A percentile compares a stretch with the other conserved stretches of the same genome.
phyloP scores from a whole-genome alignment of 2,329 filamentous ascomycete genomes.

The Penicillium sclerotigenum region DNA sequence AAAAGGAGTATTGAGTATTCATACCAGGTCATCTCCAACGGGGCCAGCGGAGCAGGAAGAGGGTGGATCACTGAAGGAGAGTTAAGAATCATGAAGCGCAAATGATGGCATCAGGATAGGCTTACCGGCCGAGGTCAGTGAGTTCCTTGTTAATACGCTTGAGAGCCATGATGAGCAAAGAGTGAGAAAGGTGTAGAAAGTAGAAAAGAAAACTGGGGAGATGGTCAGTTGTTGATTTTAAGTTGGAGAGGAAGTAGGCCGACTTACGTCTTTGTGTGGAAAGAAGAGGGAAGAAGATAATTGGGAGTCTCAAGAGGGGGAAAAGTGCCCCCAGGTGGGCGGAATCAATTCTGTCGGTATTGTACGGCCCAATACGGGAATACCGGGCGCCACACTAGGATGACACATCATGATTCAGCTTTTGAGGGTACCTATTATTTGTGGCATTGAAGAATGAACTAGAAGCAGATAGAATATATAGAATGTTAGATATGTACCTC shows the following conservation, averaged over 20 bases:
- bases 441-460: neutral
- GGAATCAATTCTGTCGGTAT: constrained; percentile 11
- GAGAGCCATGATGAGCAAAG: constrained; percentile 45
- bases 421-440: neutral
- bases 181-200: neutral
- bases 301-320: constrained; percentile 16
- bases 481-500: neutral
- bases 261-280: constrained; percentile 29
- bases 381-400: constrained; percentile 21
- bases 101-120: constrained; percentile 9
- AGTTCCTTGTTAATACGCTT: constrained; percentile 56
- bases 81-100: constrained; percentile 22
- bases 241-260: constrained; percentile 1
- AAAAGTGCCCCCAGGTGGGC: constrained; percentile 19
- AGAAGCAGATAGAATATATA: neutral
- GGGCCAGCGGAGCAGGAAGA: constrained; percentile 98
- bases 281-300: constrained; percentile 31
- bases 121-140: constrained; percentile 52
- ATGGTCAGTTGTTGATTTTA: neutral
- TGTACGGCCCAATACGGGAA: constrained; percentile 18
- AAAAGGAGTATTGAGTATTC: constrained; percentile 32
- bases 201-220: constrained; percentile 8
- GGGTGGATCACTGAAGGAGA: constrained; percentile 76
- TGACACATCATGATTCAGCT: constrained; percentile 18
- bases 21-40: constrained; percentile 95